These are phyloP conservation scores for Lipomyces oligophaga DNA, from an alignment of 805 yeast genomes.

Conservation along the genomic window DNA sequence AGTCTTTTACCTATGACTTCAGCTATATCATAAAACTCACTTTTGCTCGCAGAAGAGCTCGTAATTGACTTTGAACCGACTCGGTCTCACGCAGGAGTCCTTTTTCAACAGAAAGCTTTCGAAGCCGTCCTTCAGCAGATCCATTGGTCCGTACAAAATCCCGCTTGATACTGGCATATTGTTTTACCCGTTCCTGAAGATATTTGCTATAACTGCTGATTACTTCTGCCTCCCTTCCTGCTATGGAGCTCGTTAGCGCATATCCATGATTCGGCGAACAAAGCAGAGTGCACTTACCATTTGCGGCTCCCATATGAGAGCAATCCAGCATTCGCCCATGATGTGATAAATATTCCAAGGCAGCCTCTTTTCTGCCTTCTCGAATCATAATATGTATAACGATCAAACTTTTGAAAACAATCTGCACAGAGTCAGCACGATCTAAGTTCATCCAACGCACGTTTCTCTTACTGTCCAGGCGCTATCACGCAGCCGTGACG, in stretches of 20 bases:
- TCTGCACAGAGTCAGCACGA: conserved; percentile 30
- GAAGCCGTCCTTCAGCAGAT: conserved; percentile 49
- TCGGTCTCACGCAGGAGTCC: conserved; percentile 83
- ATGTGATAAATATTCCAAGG: conserved; percentile 55
- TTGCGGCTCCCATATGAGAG: conserved; percentile 34
- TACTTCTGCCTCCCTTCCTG: conserved; percentile 36
- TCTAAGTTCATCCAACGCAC: neutral
- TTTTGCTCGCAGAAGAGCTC: conserved; percentile 65
- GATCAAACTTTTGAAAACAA: conserved; percentile 78
- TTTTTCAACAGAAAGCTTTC: conserved; percentile 62
- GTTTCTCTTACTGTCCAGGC: conserved; percentile 63
- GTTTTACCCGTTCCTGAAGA: conserved; percentile 61
- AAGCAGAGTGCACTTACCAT: conserved; percentile 34
- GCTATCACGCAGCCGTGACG: conserved; percentile 61
- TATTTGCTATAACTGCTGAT: conserved; percentile 69
- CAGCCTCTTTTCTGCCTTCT: conserved; percentile 80
- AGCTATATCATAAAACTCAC: conserved; percentile 2
- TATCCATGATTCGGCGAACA: no score
- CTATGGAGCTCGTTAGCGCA: conserved; percentile 4
- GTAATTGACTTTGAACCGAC: conserved; percentile 78
- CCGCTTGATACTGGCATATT: conserved; percentile 56
- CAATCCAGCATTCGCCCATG: conserved; percentile 52
- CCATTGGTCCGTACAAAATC: conserved; percentile 63
- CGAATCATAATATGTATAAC: conserved; percentile 87
- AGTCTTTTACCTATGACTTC: neutral